These are phyloP conservation scores for Huntiella omanensis DNA, from an alignment of 2,329 filamentous ascomycete species.

Conservation along the genomic window DNA sequence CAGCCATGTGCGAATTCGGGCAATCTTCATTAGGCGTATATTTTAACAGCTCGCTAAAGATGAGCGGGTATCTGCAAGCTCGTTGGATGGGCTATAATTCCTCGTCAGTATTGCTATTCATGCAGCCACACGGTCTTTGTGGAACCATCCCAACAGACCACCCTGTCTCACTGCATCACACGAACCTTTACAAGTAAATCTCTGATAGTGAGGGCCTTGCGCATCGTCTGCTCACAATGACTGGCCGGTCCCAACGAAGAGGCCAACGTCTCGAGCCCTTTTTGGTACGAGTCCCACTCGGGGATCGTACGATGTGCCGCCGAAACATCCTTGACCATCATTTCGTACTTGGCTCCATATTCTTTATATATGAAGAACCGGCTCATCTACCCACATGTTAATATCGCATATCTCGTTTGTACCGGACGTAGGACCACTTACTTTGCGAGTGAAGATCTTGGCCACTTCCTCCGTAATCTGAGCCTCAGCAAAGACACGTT, in stretches of 20 bases:
- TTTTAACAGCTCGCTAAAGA: conserved; percentile 69
- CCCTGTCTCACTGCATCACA: not conserved
- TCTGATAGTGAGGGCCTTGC: conserved; percentile 61
- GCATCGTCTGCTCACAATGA: conserved; percentile 39
- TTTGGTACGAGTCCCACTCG: conserved; percentile 64
- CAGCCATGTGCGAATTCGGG: conserved; percentile 60
- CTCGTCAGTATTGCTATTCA: not conserved
- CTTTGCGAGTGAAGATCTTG: conserved; percentile 40
- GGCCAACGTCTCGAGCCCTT: conserved; percentile 67
- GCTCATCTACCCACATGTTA: conserved; percentile 37
- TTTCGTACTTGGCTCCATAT: conserved; percentile 76
- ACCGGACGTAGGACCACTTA: conserved; percentile 15
- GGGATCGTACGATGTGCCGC: conserved; percentile 48
- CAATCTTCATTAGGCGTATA: conserved; percentile 73
- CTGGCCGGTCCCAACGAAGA: conserved; percentile 55
- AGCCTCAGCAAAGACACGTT: conserved; percentile 37
- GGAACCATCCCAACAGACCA: not conserved
- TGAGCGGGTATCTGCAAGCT: conserved; percentile 73
- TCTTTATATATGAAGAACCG: conserved; percentile 79
- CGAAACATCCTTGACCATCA: conserved; percentile 62
- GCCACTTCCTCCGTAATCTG: conserved; percentile 41
- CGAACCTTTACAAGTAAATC: conserved; percentile 78
- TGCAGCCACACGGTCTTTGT: not conserved
- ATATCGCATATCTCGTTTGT: not conserved
- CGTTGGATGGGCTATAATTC: conserved; percentile 62